These are phyloP conservation scores for Neurospora pannonica DNA, from an alignment of 495 filamentous ascomycete genomes.

Conservation along the genomic window DNA sequence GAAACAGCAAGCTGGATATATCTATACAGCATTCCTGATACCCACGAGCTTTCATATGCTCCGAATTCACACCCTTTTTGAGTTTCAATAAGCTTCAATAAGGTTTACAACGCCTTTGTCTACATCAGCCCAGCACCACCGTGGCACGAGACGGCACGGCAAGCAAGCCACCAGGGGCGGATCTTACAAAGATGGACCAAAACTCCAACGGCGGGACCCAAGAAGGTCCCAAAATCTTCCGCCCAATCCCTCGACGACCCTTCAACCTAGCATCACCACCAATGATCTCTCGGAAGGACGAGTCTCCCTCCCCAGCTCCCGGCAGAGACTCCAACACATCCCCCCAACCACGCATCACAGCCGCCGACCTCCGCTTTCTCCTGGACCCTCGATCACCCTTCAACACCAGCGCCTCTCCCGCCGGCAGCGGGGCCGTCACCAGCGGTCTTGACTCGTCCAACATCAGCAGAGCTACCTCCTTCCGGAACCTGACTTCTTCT, in stretches of 20 bases:
- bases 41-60: background rate
- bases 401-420: conserved; percentile 10
- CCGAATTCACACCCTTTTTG: background rate
- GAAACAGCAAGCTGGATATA: background rate
- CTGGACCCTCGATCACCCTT: conserved; percentile 17
- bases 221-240: conserved; percentile 23
- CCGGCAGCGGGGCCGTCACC: conserved; percentile 4
- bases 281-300: conserved; percentile 36
- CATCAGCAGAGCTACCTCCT: conserved; percentile 58
- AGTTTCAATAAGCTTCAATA: background rate
- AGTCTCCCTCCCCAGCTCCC: conserved; percentile 36
- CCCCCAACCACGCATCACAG: conserved; percentile 13
- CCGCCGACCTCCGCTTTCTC: conserved; percentile 29
- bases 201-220: background rate
- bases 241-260: conserved; percentile 59
- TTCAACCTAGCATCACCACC: conserved; percentile 55
- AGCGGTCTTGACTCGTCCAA: conserved; percentile 6
- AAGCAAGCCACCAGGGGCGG: background rate
- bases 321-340: conserved; percentile 24
- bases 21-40: background rate
- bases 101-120: background rate
- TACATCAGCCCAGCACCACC: background rate
- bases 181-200: background rate
- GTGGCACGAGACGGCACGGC: background rate
- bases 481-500: conserved; percentile 78